Evolutionary conservation across 148 eudicot genomes (phyloP), one percentile per base, ranked within the genome.

Genomic region (Hydrangea macrophylla): DNA sequence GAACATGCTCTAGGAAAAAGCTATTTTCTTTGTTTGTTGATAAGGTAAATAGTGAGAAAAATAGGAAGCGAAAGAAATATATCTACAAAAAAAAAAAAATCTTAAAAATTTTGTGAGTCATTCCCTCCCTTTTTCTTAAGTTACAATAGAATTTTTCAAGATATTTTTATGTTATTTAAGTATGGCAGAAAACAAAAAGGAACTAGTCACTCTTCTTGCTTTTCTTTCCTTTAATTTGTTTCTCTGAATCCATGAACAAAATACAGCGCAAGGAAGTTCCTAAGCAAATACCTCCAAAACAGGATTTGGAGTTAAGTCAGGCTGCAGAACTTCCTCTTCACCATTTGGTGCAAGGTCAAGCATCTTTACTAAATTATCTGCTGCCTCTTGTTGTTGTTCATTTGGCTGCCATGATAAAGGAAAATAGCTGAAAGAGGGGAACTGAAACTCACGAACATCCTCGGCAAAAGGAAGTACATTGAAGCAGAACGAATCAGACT

Each of bases 401-500:
- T 83, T 84, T 55, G 97, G 99, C 80, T 82, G 96, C 84, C 78
- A 71, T 70, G 90, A 74, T 68, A 75, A 70, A 33, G 99, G 96
- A 26, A 94, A 73, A 73, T 79, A 89, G 77, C 80, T 81, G 68
- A 94, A 91, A 68, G 97, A 94, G 36, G 92, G 99, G 81, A 94
- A 94, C 55, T 89, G 99, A 71, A 88, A 94, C 82, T 94, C 99
- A 39, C 99, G 78, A 11, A 94, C 88, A 84, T 94, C 99, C 83
- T 94, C 99, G 42, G 88, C 92, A 75, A 91, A 94, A 53, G 97
- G 97, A 65, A 94, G 96, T 50, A 87, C 88, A 53, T 94, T 94
- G 90, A 91, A 89, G 85, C 91, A 91, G 57, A 91, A 85, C 33
- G 97, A 91, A 91, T 91, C 99, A 62, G 97, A 85, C 99, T 94